Percentiles rank a stretch among this genome's conserved stretches.
Evolutionary conservation across 768 basidiomycete species (phyloP).

Genomic region (Suillus fuscotomentosus): DNA sequence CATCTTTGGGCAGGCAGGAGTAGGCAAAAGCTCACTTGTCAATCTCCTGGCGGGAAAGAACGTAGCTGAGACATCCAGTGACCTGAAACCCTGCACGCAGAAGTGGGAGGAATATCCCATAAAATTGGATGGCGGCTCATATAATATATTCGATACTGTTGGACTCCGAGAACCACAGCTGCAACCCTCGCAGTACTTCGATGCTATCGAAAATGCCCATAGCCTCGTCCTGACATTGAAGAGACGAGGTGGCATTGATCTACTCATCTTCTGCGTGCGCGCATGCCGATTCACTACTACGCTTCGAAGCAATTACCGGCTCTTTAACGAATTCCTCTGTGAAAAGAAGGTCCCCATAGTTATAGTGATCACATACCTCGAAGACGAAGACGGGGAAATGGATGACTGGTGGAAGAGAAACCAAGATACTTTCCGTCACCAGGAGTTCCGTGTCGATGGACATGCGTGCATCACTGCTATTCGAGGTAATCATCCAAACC

Average conservation of each 20-base stretch:
- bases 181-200: conserved; percentile 13
- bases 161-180: conserved; percentile 19
- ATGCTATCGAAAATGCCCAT: conserved; percentile 27
- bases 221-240: conserved; percentile 32
- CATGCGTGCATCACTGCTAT: conserved; percentile 42
- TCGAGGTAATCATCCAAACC: conserved; percentile 8
- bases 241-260: conserved; percentile 32
- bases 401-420: conserved; percentile 40
- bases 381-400: conserved; percentile 30
- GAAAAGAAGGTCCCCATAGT: conserved; percentile 34
- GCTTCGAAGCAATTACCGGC: conserved; percentile 35
- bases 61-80: conserved; percentile 25
- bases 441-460: conserved; percentile 28
- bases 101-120: conserved; percentile 24
- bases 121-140: conserved; percentile 18
- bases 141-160: conserved; percentile 6
- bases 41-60: conserved; percentile 28
- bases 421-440: conserved; percentile 23
- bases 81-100: conserved; percentile 35
- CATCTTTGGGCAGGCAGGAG: conserved; percentile 40
- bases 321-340: conserved; percentile 41
- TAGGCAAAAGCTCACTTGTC: conserved; percentile 30
- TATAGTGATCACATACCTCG: conserved; percentile 39
- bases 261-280: conserved; percentile 40
- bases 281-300: conserved; percentile 35